A percentile compares a stretch with the other conserved stretches of the same genome.
Conservation (phyloP, 768 basidiomycete genomes). For the Russula virescens region DNA sequence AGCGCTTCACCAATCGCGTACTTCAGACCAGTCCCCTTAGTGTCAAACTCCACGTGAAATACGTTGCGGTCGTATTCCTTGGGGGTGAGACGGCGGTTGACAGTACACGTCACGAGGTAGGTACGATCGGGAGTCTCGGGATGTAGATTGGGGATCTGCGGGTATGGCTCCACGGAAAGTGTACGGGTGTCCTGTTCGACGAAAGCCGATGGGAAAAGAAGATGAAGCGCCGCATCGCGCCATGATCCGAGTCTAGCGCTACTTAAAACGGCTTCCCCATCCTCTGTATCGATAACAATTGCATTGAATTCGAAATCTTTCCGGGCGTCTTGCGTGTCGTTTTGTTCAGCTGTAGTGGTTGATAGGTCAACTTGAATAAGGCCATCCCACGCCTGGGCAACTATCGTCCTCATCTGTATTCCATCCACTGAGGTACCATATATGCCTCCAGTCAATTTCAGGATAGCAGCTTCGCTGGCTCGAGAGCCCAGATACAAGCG, state of each 20-base stretch:
- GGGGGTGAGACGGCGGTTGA: conserved; percentile 93
- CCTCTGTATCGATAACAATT: conserved; percentile 61
- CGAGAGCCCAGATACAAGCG: conserved; percentile 70
- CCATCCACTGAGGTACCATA: conserved; percentile 45
- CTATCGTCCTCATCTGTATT: conserved; percentile 47
- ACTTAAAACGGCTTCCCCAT: too few species aligned
- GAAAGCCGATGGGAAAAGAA: conserved; percentile 88
- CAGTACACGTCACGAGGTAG: conserved; percentile 87
- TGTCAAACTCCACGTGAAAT: conserved; percentile 97
- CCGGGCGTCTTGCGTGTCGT: conserved; percentile 32
- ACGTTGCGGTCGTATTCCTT: conserved; percentile 96
- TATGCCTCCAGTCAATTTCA: conserved; percentile 44
- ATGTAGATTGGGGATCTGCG: conserved; percentile 65
- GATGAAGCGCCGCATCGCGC: conserved; percentile 84
- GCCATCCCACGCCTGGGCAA: conserved; percentile 56
- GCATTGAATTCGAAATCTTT: conserved; percentile 71
- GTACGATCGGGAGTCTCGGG: conserved; percentile 88
- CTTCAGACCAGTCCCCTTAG: conserved; percentile 84
- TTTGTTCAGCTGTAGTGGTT: conserved; percentile 24
- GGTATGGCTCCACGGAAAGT: conserved; percentile 38
- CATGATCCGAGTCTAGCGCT: conserved; percentile 61
- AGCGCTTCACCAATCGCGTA: conserved; percentile 97
- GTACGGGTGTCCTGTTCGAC: conserved; percentile 39
- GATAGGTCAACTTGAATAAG: conserved; percentile 47
- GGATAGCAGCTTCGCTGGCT: conserved; percentile 49